Conservation (phyloP, 1,139 yeast genomes). For the Debaryomyces robertsiae region DNA sequence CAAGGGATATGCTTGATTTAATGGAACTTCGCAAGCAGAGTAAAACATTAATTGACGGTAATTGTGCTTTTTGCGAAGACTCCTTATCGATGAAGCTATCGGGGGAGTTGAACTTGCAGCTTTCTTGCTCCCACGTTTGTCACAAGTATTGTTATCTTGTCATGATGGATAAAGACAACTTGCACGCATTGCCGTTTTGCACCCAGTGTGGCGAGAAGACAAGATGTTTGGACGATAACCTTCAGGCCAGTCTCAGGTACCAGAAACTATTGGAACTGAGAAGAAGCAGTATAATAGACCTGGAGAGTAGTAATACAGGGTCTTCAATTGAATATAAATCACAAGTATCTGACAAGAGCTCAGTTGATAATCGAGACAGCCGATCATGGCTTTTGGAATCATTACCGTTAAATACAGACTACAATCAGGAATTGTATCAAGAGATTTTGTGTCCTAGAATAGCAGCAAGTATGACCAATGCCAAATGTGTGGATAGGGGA, state of each 20-base stretch:
- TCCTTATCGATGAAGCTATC: conserved; percentile 17
- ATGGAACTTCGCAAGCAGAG: background rate
- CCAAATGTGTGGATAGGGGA: conserved; percentile 14
- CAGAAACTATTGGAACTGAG: conserved; percentile 2
- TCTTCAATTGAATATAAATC: background rate
- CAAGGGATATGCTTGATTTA: background rate
- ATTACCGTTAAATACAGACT: background rate
- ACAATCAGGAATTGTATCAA: conserved; percentile 1
- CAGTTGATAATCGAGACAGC: background rate
- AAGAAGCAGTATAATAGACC: background rate
- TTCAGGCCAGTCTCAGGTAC: conserved; percentile 6
- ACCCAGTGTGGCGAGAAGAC: conserved; percentile 9
- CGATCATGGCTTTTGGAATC: background rate
- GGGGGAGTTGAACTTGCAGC: conserved; percentile 29
- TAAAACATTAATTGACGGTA: background rate
- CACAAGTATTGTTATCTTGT: conserved; percentile 32
- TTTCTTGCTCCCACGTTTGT: conserved; percentile 32
- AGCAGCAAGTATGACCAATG: conserved; percentile 12
- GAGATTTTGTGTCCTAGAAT: conserved; percentile 11
- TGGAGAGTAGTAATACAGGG: background rate
- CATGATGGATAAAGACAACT: conserved; percentile 13
- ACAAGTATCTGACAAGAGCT: background rate
- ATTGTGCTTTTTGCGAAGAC: conserved; percentile 36
- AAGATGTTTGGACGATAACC: conserved; percentile 8
- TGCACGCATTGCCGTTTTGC: conserved; percentile 5